phyloP scores from a whole-genome alignment of 345 rosid species.

The Eutrema yunnanense region DNA sequence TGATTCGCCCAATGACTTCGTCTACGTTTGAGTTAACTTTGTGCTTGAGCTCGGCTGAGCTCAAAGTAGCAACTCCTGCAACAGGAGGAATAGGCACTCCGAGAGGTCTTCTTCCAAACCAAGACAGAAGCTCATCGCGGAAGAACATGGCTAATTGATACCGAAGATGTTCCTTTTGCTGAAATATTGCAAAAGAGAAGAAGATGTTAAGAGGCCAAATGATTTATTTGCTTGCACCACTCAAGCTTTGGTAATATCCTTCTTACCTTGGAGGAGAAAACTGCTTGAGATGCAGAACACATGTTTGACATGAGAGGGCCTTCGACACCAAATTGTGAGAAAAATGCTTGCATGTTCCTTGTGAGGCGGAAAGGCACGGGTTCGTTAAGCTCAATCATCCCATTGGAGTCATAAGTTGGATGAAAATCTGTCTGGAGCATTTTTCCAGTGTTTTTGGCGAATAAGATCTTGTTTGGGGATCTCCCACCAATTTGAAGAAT shows the following conservation, averaged over 20 bases:
- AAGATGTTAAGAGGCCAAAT: conserved; percentile 5
- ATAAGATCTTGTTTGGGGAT: conserved; percentile 92
- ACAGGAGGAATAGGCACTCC: conserved; percentile 54
- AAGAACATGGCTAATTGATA: conserved; percentile 97
- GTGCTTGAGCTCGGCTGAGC: conserved; percentile 62
- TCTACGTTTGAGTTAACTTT: conserved; percentile 82
- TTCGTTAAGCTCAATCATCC: conserved; percentile 81
- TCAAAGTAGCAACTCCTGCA: conserved; percentile 52
- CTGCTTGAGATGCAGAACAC: conserved; percentile 89
- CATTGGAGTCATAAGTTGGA: conserved; percentile 84
- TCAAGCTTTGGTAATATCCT: not conserved
- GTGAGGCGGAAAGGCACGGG: conserved; percentile 96
- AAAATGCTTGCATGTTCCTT: conserved; percentile 91
- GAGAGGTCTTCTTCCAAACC: conserved; percentile 92
- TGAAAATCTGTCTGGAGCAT: conserved; percentile 94
- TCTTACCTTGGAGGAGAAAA: conserved; percentile 67
- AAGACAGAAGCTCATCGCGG: conserved; percentile 87
- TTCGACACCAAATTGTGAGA: conserved; percentile 89
- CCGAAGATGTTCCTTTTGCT: conserved; percentile 85
- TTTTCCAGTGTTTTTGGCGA: conserved; percentile 92
- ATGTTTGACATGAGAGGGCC: conserved; percentile 83
- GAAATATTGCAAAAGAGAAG: conserved; percentile 16
- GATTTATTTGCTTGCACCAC: not conserved
- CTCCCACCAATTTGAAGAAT: conserved; percentile 94
- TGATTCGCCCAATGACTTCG: conserved; percentile 64